Evolutionary conservation across 495 filamentous ascomycete genomes (phyloP).

Genomic region (Trichoderma virens): DNA sequence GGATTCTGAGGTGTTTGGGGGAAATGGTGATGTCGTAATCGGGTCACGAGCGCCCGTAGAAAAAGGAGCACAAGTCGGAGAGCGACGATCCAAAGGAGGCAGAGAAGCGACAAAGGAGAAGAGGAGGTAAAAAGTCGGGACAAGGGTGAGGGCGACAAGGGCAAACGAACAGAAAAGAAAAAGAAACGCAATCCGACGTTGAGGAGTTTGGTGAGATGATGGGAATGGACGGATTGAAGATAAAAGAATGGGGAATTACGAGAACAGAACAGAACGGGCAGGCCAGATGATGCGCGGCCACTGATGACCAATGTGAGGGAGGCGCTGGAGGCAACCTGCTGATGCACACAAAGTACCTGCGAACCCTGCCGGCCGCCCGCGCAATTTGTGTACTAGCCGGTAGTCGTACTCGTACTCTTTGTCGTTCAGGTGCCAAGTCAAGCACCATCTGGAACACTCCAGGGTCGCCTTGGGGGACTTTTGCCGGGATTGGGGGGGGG

Average conservation of each 20-base stretch:
- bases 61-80: background rate
- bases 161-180: background rate
- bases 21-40: slow-evolving; percentile 3
- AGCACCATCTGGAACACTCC: background rate
- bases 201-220: slow-evolving; percentile 2
- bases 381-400: background rate
- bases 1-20: background rate
- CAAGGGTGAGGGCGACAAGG: background rate
- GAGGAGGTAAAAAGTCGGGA: background rate
- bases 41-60: background rate
- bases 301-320: background rate
- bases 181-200: background rate
- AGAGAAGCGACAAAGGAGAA: background rate
- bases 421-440: background rate
- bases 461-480: background rate
- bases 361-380: background rate
- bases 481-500: background rate
- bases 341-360: background rate
- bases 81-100: background rate
- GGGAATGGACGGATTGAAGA: background rate
- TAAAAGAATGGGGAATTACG: background rate
- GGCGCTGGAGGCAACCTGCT: slow-evolving; percentile 2
- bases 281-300: background rate
- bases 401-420: background rate
- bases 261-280: no score